Conservation (phyloP, 768 basidiomycete genomes). For the Dioszegia hungarica region DNA sequence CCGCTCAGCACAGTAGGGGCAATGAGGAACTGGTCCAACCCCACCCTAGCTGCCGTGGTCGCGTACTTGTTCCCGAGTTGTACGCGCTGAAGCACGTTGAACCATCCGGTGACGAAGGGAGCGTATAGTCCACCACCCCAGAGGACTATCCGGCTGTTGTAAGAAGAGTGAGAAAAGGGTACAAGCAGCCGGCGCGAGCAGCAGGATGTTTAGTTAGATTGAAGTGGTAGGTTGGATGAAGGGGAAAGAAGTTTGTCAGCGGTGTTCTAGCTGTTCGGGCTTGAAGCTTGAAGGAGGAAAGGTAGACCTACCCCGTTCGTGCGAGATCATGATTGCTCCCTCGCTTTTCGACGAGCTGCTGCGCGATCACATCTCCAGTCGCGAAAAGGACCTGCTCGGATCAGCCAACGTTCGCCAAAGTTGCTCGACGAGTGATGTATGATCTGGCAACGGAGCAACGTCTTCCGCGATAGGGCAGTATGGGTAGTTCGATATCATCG, state of each 20-base stretch:
- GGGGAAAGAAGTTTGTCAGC: no score
- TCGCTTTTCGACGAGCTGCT: constrained; percentile 72
- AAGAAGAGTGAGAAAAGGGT: no score
- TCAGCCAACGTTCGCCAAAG: neutral
- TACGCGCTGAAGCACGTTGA: constrained; percentile 64
- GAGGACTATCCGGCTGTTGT: constrained; percentile 42
- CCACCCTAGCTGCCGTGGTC: constrained; percentile 54
- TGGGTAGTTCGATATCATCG: no score
- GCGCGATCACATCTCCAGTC: constrained; percentile 61
- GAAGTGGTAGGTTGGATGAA: constrained; percentile 56
- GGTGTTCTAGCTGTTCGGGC: no score
- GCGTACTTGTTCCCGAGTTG: constrained; percentile 54
- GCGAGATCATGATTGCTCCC: constrained; percentile 65
- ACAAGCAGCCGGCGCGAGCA: neutral
- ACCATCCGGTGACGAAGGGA: constrained; percentile 78
- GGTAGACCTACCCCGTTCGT: constrained; percentile 38
- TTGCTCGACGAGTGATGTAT: neutral
- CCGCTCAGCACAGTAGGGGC: constrained; percentile 57
- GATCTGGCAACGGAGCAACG: no score
- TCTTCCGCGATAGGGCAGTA: no score
- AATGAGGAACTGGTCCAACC: constrained; percentile 72
- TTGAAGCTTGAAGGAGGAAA: neutral
- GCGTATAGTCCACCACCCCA: constrained; percentile 79
- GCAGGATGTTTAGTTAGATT: neutral
- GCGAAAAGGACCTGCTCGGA: constrained; percentile 39